Base-by-base conservation (phyloP, 2,329 filamentous ascomycete species). In the Fusarium brevicatenulatum region DNA sequence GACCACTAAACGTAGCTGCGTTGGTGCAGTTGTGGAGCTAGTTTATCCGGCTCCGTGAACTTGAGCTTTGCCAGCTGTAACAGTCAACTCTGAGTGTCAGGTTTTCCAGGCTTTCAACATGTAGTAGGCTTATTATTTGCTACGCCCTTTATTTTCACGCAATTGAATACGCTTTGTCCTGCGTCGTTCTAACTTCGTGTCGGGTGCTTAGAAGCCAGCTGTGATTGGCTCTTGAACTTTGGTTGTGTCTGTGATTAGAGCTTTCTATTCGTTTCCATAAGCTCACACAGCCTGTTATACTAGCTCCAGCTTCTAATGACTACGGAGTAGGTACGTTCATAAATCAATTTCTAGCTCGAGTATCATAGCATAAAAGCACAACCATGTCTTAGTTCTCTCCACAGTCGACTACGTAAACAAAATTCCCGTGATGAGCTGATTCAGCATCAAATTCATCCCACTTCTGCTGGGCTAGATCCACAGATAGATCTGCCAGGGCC, bases 21-120 rank as follows among this genome's bases (percentile, higher is more conserved):
- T 63, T 32, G 36, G 44, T 49, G 13, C 28, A 52, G 44, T 23
- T 66, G 61, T 70, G 71, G 65, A 53, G 54, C 64, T 47, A 21
- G 66, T 73, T 74, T 73, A 72, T 74, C 72, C 72, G 72, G 47
- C 44, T 57, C 44, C 61, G 64, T 40, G 36, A 39, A 36, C 50
- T 59, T 36, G 25, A 62, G n/a, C 66, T 46, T 40, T 52, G 25
- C 32, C 16, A 50, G 28, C n/a, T 37, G 42, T 19, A 37, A 34
- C 18, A 19, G 15, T 23, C 23, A 36, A 30, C 34, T 63, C 32
- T 32, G 47, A 32, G 34, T 47, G 42, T 25, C 4, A 25, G 16
- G 16, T 21, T 16, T 50, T 23, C 30, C 47, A 19, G 11, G 13
- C 11, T 23, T 50, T 34, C 47, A 34, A 32, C 8, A 37, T n/a